Conservation (phyloP, 2,329 filamentous ascomycete species). For the Beauveria caledonica region DNA sequence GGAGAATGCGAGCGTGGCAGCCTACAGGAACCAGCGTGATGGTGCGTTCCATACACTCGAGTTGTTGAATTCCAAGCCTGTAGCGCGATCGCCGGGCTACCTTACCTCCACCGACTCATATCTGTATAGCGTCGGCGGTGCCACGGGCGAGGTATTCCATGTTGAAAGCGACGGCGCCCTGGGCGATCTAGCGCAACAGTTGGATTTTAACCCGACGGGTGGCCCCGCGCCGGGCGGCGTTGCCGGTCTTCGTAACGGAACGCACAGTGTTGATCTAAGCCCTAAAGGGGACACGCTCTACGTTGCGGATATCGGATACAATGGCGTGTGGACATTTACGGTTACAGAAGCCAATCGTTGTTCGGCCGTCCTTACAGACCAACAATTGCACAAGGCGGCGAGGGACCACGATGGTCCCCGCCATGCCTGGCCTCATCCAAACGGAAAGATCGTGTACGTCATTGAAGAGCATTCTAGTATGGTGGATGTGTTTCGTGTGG, state of each 20-base stretch:
- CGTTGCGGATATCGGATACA: neutral
- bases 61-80: neutral
- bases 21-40: neutral
- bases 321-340: neutral
- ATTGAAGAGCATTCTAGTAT: neutral
- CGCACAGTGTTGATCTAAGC: neutral
- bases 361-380: neutral
- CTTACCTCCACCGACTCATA: neutral
- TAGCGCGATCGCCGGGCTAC: neutral
- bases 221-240: neutral
- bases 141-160: neutral
- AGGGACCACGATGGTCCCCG: neutral
- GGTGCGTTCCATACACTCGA: neutral
- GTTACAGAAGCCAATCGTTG: neutral
- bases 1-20: neutral
- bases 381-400: neutral
- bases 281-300: neutral
- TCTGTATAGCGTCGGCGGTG: neutral
- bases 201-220: neutral
- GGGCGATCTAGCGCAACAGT: neutral
- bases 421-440: neutral
- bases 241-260: neutral
- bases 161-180: neutral
- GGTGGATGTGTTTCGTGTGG: neutral
- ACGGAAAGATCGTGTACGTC: neutral